phyloP scores from a whole-genome alignment of 176 grass and related monocot species.

The Elaeis guineensis region DNA sequence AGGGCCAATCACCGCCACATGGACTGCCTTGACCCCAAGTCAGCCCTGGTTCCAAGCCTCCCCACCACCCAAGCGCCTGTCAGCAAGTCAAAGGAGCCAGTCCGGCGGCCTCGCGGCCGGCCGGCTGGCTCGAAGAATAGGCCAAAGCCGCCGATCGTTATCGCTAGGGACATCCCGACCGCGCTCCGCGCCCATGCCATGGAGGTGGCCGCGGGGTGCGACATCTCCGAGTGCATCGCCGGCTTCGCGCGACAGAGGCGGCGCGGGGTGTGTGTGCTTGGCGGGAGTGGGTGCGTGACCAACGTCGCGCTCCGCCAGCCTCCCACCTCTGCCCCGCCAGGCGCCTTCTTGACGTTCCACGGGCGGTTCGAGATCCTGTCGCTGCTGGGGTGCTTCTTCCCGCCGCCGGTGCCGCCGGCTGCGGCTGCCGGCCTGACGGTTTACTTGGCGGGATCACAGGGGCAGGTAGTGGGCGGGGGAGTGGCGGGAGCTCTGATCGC shows the following conservation, averaged over 20 bases:
- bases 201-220: constrained; percentile 40
- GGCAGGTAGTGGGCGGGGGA: constrained; percentile 31
- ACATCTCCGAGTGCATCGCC: constrained; percentile 36
- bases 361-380: constrained; percentile 40
- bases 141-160: constrained; percentile 23
- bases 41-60: no score
- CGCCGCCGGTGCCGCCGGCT: background rate
- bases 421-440: constrained; percentile 10
- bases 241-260: constrained; percentile 19
- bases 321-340: background rate
- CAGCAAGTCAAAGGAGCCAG: background rate
- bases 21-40: no score
- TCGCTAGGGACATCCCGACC: constrained; percentile 48
- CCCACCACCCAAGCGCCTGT: no score
- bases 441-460: constrained; percentile 31
- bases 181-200: constrained; percentile 40
- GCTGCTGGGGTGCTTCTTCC: constrained; percentile 48
- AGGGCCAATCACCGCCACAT: no score
- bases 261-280: constrained; percentile 35
- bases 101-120: constrained; percentile 10
- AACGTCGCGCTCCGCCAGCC: constrained; percentile 39
- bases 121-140: constrained; percentile 12
- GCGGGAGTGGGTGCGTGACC: constrained; percentile 23
- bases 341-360: constrained; percentile 15
- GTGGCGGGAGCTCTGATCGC: constrained; percentile 36